A percentile compares a stretch with the other conserved stretches of the same genome.
Evolutionary conservation across 371 early-diverging fungal genomes (phyloP).

Genomic region (Rhizopus stolonifer): DNA sequence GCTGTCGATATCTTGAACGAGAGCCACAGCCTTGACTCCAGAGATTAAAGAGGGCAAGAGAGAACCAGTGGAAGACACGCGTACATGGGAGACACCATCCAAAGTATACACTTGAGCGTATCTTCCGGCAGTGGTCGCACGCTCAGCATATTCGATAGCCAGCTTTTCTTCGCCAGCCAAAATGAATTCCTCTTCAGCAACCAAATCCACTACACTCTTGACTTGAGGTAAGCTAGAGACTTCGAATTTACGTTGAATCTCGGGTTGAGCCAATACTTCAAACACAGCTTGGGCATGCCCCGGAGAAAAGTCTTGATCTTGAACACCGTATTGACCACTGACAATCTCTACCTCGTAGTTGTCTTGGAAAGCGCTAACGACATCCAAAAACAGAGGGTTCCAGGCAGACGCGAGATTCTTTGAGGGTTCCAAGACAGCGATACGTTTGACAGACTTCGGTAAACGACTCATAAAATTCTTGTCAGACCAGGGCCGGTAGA

Average conservation of each 20-base stretch:
- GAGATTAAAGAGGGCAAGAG: conserved; percentile 32
- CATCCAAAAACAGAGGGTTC: conserved; percentile 80
- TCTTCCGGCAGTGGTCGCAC: conserved; percentile 15
- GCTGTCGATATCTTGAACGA: conserved; percentile 7
- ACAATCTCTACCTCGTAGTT: conserved; percentile 46
- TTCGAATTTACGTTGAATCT: conserved; percentile 39
- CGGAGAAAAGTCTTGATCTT: conserved; percentile 39
- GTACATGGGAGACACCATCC: conserved; percentile 28
- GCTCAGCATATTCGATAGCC: conserved; percentile 25
- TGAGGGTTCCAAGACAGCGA: conserved; percentile 72
- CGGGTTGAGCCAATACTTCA: conserved; percentile 5
- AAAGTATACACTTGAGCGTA: conserved; percentile 34
- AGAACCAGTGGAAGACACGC: conserved; percentile 19
- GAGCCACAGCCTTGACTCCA: conserved; percentile 20
- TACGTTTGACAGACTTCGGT: conserved; percentile 55
- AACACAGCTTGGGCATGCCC: conserved; percentile 51
- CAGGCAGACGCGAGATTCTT: conserved; percentile 62
- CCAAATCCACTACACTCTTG: conserved; percentile 1
- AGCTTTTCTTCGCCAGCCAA: conserved; percentile 26
- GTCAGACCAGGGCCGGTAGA: conserved; percentile 67
- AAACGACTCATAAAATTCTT: conserved; percentile 53
- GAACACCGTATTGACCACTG: conserved; percentile 58
- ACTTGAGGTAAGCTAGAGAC: conserved; percentile 26
- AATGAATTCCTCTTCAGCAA: conserved; percentile 18
- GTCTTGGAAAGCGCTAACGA: conserved; percentile 66